Conservation (phyloP, 2,329 filamentous ascomycete species). For the Penicillium sumatraense region DNA sequence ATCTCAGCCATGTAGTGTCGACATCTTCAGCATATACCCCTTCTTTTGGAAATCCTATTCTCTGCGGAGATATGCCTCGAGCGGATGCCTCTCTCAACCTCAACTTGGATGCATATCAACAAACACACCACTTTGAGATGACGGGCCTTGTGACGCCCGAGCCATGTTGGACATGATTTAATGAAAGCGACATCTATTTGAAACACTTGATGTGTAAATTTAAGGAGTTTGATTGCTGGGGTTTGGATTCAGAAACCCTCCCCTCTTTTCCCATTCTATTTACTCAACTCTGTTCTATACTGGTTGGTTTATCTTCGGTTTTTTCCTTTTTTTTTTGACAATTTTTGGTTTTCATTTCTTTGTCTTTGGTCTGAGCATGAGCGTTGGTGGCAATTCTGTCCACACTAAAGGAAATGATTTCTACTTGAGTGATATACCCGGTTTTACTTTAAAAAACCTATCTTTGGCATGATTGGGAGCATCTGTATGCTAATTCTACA, state of each 20-base stretch:
- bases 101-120: constrained; percentile 38
- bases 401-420: constrained; percentile 9
- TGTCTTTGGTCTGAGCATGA: constrained; percentile 18
- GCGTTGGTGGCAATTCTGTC: constrained; percentile 16
- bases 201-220: neutral
- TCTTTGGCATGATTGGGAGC: constrained; percentile 12
- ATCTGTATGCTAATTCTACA: constrained; percentile 5
- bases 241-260: neutral
- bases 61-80: constrained; percentile 35
- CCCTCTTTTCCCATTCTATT: neutral
- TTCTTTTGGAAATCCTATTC: constrained; percentile 39
- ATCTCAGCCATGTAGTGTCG: constrained; percentile 36
- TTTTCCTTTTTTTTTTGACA: neutral
- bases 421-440: constrained; percentile 20
- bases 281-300: constrained; percentile 8
- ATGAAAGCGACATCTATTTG: neutral
- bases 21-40: constrained; percentile 45
- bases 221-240: constrained; percentile 1
- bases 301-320: neutral
- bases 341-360: neutral
- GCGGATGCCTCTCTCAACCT: constrained; percentile 31
- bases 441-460: constrained; percentile 8
- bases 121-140: constrained; percentile 37
- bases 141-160: constrained; percentile 40
- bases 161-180: constrained; percentile 41